Base-by-base conservation (phyloP, 177 flowering plant genomes). In the Vitis hybrid region DNA sequence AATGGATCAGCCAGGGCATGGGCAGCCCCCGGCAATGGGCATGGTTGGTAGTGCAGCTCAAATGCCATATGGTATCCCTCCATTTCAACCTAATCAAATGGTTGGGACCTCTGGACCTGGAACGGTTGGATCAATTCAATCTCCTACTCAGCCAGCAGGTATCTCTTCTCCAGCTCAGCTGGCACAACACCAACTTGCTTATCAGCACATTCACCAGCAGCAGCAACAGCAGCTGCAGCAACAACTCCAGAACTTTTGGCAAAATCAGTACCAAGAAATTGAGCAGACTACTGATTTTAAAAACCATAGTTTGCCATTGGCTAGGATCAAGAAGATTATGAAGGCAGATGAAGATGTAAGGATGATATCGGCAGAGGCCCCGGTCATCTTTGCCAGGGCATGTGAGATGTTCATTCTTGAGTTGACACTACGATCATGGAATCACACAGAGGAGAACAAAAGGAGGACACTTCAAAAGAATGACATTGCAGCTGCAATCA, bases 331-430 rank as follows among this genome's bases (percentile, higher is more conserved):
- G 82, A 90, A 90, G 78, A 89, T 90, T 47, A 90, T 90, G 95
- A 90, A 90, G 69, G 91, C 95, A 1, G 95, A 90, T 61, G 95
- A 89, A 76, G 91, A 90, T 79, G 95, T 90, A 28, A 79, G 86
- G 73, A 90, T 90, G 95, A 88, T 90, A 68, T 89, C 95, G 47
- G 92, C 95, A 0, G 95, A 90, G 77, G 92, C 95, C 56, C 95
- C 95, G 2, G 88, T 90, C 12, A 71, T 90, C 31, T 87, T 90
- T 74, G 89, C 95, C 38, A 83, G 90, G 71, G 95, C 95, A 11
- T 90, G 95, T 71, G 95, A 89, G 78, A 90, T 90, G 95, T 90
- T 90, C 79, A 89, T 90, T 55, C 78, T 87, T 49, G 95, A 90
- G 80, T 68, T 91, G 65, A 91, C 93, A 12, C 76, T 91, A 53